Conservation (phyloP, 2,329 filamentous ascomycete genomes). For the Fusarium algeriense region DNA sequence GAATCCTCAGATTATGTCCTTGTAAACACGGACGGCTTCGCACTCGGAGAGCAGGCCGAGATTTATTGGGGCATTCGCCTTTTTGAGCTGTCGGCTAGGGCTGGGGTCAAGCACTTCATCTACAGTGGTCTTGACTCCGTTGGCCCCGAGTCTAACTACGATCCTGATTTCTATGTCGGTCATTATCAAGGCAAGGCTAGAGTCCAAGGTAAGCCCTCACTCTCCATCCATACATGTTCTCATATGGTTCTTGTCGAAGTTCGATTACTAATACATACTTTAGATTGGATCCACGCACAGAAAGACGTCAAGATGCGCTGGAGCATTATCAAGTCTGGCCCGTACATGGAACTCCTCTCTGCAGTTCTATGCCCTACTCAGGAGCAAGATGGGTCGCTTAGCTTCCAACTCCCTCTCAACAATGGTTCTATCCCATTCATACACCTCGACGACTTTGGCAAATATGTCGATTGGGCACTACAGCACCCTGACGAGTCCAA, state of each 20-base stretch:
- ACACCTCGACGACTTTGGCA: not conserved
- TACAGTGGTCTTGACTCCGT: not conserved
- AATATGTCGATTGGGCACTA: not conserved
- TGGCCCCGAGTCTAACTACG: not conserved
- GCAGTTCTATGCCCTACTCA: not conserved
- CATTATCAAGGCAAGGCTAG: not conserved
- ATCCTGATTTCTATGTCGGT: not conserved
- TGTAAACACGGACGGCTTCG: not conserved
- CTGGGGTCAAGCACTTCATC: not conserved
- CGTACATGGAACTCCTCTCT: not conserved
- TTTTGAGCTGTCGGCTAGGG: not conserved
- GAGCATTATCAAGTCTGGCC: not conserved
- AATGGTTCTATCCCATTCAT: not conserved
- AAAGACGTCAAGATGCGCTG: not conserved
- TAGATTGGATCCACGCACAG: not conserved
- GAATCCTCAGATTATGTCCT: not conserved
- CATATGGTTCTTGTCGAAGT: not conserved
- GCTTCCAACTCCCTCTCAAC: not conserved
- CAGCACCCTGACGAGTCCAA: not conserved
- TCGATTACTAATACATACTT: not conserved
- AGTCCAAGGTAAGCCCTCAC: not conserved
- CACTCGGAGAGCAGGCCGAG: not conserved
- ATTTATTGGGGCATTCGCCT: not conserved
- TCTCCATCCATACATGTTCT: not conserved
- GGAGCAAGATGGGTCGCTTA: not conserved